Evolutionary conservation across 163 green algal genomes (phyloP), one percentile per base, ranked within the genome.

Genomic region (Prototheca stagnorum): DNA sequence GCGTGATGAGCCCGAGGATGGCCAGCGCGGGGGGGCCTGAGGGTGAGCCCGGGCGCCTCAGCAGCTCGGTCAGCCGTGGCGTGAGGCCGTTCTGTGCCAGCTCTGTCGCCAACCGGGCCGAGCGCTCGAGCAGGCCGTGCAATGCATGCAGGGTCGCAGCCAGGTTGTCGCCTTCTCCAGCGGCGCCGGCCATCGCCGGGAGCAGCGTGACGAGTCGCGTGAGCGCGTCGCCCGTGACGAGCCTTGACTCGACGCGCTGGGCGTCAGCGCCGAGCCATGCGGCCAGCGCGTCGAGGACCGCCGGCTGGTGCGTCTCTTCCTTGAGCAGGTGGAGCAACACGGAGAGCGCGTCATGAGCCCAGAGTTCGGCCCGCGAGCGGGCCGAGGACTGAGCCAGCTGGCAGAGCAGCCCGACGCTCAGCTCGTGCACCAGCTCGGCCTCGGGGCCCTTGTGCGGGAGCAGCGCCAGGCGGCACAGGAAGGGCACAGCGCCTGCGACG

Each of bases 211-310:
- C 70, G 49, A 88, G 60, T 33, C 66, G 50, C 12, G 41, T 52
- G n/a, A 78, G 54, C 0, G 73, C 56, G 19, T 76, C 63, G 85
- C 59, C 6, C 72, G 62, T 14, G 34, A 50, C n/a, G 19, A 47
- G 22, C 17, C 40, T 9, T 8, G 15, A 11, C 40, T 47, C 40
- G 40, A 47, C 19, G 21, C 40, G 40, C 49, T 85, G 71, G 55
- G 79, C 66, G 14, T 85, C 79, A 52, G 80, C 68, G 3, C 59
- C 63, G 44, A 88, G 63, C 80, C 79, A 88, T 15, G 59, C 59
- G 19, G 73, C 72, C 49, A 88, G 49, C 1, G 80, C 76, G 27
- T 75, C 65, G 49, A 88, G 62, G 28, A 77, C 67, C 9, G 41
- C 28, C 24, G 60, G 59, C 59, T 72, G 50, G 35, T 67, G 45